Evolutionary conservation across 2,329 filamentous ascomycete species (phyloP).

Genomic region (Monosporascus sp.): DNA sequence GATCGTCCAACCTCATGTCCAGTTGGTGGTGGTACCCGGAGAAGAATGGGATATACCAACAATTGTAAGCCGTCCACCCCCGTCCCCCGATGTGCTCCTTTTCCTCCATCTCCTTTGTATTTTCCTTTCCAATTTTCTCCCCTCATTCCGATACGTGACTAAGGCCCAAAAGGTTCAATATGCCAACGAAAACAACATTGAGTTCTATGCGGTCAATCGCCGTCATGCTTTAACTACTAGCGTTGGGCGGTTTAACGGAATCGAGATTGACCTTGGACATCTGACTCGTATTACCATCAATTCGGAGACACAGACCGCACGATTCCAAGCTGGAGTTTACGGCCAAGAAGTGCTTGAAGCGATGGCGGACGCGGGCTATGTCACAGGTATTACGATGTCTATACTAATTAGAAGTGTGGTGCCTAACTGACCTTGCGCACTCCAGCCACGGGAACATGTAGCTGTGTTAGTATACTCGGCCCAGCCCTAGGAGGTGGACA

Average conservation of each 20-base stretch:
- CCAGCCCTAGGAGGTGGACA: conserved; percentile 20
- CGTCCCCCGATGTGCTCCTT: too few relatives aligned
- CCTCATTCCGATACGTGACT: too few relatives aligned
- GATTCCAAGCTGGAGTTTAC: conserved; percentile 5
- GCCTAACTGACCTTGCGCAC: not conserved
- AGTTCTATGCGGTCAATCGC: conserved; percentile 14
- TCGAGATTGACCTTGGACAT: conserved; percentile 16
- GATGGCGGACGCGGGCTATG: conserved; percentile 7
- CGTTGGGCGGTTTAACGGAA: conserved; percentile 14
- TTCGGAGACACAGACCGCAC: not conserved
- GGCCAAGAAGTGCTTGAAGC: conserved; percentile 1
- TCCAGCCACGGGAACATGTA: conserved; percentile 14
- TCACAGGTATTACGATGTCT: too few relatives aligned
- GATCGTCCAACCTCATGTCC: conserved; percentile 1
- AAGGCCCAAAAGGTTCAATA: conserved; percentile 18
- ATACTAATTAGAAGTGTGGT: too few relatives aligned
- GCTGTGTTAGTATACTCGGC: conserved; percentile 19
- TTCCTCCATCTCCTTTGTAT: too few relatives aligned
- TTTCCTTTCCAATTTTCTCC: too few relatives aligned
- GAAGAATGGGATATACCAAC: conserved; percentile 5
- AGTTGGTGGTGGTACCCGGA: conserved; percentile 3
- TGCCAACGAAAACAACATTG: conserved; percentile 15
- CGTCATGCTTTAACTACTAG: conserved; percentile 13
- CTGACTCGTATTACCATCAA: conserved; percentile 9
- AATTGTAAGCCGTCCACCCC: conserved; percentile 6